Evolutionary conservation across 495 filamentous ascomycete species (phyloP), one percentile per base, ranked within the genome.

Genomic region (Penicillium silybi): DNA sequence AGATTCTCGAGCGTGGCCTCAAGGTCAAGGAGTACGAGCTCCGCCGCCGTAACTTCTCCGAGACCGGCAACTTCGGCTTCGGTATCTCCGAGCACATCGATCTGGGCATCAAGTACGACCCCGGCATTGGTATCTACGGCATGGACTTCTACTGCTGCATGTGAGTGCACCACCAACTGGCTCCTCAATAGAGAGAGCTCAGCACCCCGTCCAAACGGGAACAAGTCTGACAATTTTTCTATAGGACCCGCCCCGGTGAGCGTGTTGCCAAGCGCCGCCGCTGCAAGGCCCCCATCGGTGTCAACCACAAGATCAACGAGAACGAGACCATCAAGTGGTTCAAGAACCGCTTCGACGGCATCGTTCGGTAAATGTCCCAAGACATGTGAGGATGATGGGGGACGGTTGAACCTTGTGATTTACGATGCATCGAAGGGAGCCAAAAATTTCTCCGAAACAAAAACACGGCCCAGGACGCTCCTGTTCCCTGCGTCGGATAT

Each of bases 91-190:
- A 99, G 77, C 95, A 99, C 83, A 99, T 99, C 76, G 95, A 99
- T 86, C 82, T 99, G 69, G 95, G 95, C 66, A 97, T 99, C 87
- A 99, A 99, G 86, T 98, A 98, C 80, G 93, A 98, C 85, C 93
- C 93, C 53, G 89, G 83, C 50, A 97, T 97, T 64, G 92, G 92
- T 83, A 97, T 99, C 78, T 99, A 99, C 83, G 95, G 95, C 77
- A 99, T 99, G 95, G 95, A 99, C 82, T 99, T 99, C 84, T 99
- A 96, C 87, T 90, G 86, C 88, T 97, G 92, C 89, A 99, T 99
- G 95, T 86, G 65, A 79, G 83, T 57, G 20, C 20, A 32, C 15
- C 29, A 10, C 4, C 37, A 2, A 18, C 8, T 17, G 11, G 29
- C 11, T 8, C 10, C 29, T 32, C 11, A 11, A 13, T 4, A 1